Conservation (phyloP, 495 filamentous ascomycete species). For the Aspergillus baeticus region DNA sequence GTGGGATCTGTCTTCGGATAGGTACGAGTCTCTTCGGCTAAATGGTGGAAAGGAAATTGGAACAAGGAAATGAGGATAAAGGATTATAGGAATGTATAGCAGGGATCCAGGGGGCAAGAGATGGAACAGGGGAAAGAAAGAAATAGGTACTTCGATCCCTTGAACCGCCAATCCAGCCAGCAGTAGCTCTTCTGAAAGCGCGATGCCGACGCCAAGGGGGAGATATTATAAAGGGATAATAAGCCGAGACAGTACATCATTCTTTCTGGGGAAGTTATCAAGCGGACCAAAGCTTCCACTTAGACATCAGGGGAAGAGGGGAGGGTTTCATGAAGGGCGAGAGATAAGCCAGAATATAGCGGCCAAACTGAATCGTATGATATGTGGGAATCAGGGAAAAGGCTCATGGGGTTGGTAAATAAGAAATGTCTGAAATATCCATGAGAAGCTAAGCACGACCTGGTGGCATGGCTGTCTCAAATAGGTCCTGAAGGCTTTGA, state of each 20-base stretch:
- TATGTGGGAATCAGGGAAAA: slow-evolving; percentile 4
- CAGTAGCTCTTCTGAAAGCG: not conserved
- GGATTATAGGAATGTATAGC: slow-evolving; percentile 22
- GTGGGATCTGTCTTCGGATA: slow-evolving; percentile 6
- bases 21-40: slow-evolving; percentile 5
- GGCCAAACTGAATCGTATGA: not conserved
- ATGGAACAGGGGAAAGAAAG: slow-evolving; percentile 16
- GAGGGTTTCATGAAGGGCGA: not conserved
- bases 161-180: slow-evolving; percentile 14
- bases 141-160: slow-evolving; percentile 19
- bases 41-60: slow-evolving; percentile 9
- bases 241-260: slow-evolving; percentile 23
- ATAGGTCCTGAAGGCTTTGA: not conserved
- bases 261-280: slow-evolving; percentile 15
- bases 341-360: not conserved
- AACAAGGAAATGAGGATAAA: slow-evolving; percentile 7
- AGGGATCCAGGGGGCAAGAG: slow-evolving; percentile 29
- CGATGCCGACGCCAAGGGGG: slow-evolving; percentile 18
- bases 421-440: not conserved
- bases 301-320: slow-evolving; percentile 8
- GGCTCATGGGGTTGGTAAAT: not conserved
- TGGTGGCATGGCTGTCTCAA: not conserved
- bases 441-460: not conserved
- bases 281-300: slow-evolving; percentile 9
- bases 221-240: slow-evolving; percentile 20